Evolutionary conservation across 2,329 filamentous ascomycete species (phyloP).

Genomic region (Lasiodiplodia sp.): DNA sequence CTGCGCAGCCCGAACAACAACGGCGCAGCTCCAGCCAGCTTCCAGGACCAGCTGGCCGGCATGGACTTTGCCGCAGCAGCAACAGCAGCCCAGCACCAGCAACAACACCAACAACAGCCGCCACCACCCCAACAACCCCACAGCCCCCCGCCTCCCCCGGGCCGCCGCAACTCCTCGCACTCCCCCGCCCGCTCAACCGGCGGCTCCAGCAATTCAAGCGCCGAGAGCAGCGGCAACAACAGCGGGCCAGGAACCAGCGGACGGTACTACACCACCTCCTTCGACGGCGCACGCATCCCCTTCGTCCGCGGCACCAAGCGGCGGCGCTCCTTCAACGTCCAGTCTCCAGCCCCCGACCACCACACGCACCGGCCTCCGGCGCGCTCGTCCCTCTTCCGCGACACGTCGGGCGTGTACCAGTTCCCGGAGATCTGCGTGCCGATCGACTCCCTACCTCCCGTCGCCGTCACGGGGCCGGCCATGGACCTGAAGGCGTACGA

Average conservation of each 20-base stretch:
- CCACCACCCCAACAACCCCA: neutral
- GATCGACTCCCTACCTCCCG: conserved; percentile 4
- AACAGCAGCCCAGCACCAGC: too few species aligned
- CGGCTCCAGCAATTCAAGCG: conserved; percentile 14
- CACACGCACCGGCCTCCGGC: neutral
- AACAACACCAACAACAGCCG: too few species aligned
- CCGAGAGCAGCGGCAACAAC: neutral
- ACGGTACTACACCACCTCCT: conserved; percentile 7
- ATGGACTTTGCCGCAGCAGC: conserved; percentile 2
- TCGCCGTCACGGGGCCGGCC: neutral
- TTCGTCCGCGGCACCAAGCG: conserved; percentile 22
- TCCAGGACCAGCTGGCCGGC: neutral
- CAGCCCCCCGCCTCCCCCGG: neutral
- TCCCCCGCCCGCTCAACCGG: neutral
- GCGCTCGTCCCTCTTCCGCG: conserved; percentile 12
- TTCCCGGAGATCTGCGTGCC: conserved; percentile 27
- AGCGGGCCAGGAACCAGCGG: neutral
- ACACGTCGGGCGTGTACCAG: neutral
- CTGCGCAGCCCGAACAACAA: neutral
- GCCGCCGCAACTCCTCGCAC: neutral
- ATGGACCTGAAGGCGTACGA: conserved; percentile 26
- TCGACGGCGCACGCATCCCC: conserved; percentile 15
- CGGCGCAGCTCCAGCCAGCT: too few species aligned
- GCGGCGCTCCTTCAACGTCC: conserved; percentile 4
- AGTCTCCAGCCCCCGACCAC: neutral